Evolutionary conservation across 1,139 yeast genomes (phyloP).

Genomic region (Diutina siamensis): DNA sequence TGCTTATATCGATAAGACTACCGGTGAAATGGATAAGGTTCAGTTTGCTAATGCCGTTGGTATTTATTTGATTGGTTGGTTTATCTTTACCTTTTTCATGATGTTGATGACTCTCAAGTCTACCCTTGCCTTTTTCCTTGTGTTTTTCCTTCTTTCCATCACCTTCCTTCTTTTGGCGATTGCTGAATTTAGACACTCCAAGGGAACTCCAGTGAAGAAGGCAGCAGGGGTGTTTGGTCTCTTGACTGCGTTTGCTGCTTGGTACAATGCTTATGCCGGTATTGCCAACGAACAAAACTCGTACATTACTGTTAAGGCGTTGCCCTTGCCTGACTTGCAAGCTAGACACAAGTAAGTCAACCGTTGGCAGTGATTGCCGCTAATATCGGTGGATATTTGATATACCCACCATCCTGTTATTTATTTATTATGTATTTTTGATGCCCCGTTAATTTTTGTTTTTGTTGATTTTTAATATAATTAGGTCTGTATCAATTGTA

Average conservation of each 20-base stretch:
- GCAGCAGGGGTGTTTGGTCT: conserved; percentile 80
- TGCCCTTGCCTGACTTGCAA: conserved; percentile 22
- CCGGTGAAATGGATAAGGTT: conserved; percentile 23
- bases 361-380: neutral
- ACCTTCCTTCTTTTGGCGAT: conserved; percentile 61
- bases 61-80: conserved; percentile 67
- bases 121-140: conserved; percentile 60
- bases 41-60: conserved; percentile 47
- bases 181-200: conserved; percentile 30
- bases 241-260: conserved; percentile 68
- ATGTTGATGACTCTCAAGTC: conserved; percentile 63
- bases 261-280: conserved; percentile 94
- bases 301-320: conserved; percentile 46
- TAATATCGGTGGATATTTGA: neutral
- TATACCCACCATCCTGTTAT: conserved; percentile 1
- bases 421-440: conserved; percentile 6
- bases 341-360: conserved; percentile 1
- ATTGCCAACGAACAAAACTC: conserved; percentile 62
- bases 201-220: conserved; percentile 23
- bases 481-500: conserved; percentile 6
- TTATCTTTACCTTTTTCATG: conserved; percentile 63
- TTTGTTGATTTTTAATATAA: neutral
- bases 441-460: conserved; percentile 4
- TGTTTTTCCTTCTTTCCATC: conserved; percentile 52
- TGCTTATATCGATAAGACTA: conserved; percentile 25